Base-by-base conservation (phyloP, 2,329 filamentous ascomycete species). In the Colletotrichum tofieldiae region DNA sequence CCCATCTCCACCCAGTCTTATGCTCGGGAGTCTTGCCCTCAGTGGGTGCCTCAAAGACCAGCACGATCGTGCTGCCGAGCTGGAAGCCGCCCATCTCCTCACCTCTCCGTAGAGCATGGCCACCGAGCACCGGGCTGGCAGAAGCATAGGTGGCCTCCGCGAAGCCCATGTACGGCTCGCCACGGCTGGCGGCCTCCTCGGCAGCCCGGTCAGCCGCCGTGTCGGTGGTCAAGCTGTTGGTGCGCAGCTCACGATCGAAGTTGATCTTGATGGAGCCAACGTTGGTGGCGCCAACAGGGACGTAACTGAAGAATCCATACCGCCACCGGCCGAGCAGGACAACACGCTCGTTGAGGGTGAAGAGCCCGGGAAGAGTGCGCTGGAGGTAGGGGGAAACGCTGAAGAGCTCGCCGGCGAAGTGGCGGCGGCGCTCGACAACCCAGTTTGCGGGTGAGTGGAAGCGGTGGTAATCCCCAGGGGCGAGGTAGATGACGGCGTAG, bases 11-110 rank as follows among this genome's bases (percentile, higher is more conserved):
- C 0, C 95, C 95, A 18, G 88, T 90, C 70, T 87, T 89, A 65
- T 88, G 84, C 63, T 87, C 84, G 20, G 45, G 29, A 7, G 64
- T 47, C 35, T 67, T 73, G 43, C 72, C 26, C 65, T 73, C 73
- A 18, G 64, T 73, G 0, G 96, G 96, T 16, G 96, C 96, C 84
- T 99, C 97, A 79, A 99, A 99, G 0, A 99, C 95, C 64, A 99
- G 86, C 49, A 99, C 96, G 76, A 99, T 92, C 1, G 96, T 98
- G 81, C 94, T 98, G 26, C 96, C 96, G 4, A 99, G 87, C 85
- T 97, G 94, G 84, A 99, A 99, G 0, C 96, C 97, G 66, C 96
- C 96, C 95, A 99, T 98, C 83, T 99, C 96, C 80, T 98, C 96
- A 45, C 96, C 96, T 55, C 93, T 89, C 74, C 92, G 90, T 67